Conservation (phyloP, 495 filamentous ascomycete genomes). For the Aspergillus heteromorphus region DNA sequence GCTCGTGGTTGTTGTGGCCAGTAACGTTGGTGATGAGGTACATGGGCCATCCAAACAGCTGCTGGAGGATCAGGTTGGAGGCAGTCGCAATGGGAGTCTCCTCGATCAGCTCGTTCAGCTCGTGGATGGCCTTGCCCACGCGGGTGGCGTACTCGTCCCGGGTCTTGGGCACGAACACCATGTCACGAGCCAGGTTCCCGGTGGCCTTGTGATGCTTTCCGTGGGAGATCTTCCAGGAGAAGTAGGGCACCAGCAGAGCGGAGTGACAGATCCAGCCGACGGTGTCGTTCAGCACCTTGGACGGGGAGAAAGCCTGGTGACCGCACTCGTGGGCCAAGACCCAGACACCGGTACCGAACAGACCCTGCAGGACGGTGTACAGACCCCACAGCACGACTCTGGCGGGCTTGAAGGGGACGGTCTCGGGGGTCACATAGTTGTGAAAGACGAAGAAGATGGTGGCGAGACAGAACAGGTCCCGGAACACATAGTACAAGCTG, state of each 20-base stretch:
- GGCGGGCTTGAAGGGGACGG: slow-evolving; percentile 45
- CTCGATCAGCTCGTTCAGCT: slow-evolving; percentile 82
- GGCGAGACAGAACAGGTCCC: slow-evolving; percentile 52
- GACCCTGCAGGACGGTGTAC: slow-evolving; percentile 62
- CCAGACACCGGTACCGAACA: slow-evolving; percentile 64
- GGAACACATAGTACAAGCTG: slow-evolving; percentile 58
- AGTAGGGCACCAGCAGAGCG: slow-evolving; percentile 77
- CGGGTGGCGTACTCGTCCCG: slow-evolving; percentile 67
- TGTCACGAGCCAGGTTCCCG: slow-evolving; percentile 90
- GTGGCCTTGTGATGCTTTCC: slow-evolving; percentile 96
- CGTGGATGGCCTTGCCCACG: slow-evolving; percentile 64
- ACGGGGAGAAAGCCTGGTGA: slow-evolving; percentile 77
- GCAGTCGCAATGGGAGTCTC: slow-evolving; percentile 86
- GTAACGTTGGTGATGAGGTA: slow-evolving; percentile 83
- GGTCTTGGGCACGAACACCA: slow-evolving; percentile 93
- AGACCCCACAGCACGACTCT: slow-evolving; percentile 50
- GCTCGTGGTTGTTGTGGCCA: slow-evolving; percentile 88
- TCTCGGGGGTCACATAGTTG: slow-evolving; percentile 61
- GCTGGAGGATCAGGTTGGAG: slow-evolving; percentile 68
- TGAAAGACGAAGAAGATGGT: slow-evolving; percentile 59
- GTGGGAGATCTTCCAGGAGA: slow-evolving; percentile 91
- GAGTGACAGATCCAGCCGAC: slow-evolving; percentile 83
- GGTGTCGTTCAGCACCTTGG: slow-evolving; percentile 75
- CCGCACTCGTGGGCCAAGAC: slow-evolving; percentile 71
- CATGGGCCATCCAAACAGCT: slow-evolving; percentile 84